These are phyloP conservation scores for Monosporascus ibericus DNA, from an alignment of 2,329 filamentous ascomycete species.

Conservation along the genomic window DNA sequence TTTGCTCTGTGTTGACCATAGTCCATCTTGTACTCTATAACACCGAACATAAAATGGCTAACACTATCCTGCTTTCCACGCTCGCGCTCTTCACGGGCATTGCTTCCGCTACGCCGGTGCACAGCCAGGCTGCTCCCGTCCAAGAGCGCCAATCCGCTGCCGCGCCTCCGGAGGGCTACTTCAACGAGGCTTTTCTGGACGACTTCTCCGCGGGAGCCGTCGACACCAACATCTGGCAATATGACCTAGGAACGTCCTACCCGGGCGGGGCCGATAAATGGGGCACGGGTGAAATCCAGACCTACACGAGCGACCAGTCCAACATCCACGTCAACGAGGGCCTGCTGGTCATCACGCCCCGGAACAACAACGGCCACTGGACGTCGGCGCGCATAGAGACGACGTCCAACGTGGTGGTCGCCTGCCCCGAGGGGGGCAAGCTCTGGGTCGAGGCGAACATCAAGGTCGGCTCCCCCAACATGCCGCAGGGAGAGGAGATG, in stretches of 20 bases:
- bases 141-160: not conserved
- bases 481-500: slow-evolving; percentile 17
- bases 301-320: slow-evolving; percentile 32
- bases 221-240: slow-evolving; percentile 34
- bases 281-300: slow-evolving; percentile 44
- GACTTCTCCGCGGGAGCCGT: slow-evolving; percentile 29
- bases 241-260: slow-evolving; percentile 39
- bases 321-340: slow-evolving; percentile 36
- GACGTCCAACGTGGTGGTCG: slow-evolving; percentile 26
- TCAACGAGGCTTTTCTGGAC: slow-evolving; percentile 12
- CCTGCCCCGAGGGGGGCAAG: slow-evolving; percentile 24
- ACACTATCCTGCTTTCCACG: not conserved
- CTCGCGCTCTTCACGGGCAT: not conserved
- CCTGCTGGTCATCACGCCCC: slow-evolving; percentile 32
- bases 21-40: not conserved
- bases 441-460: slow-evolving; percentile 34
- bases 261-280: slow-evolving; percentile 38
- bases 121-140: not conserved
- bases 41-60: not conserved
- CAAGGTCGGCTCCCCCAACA: slow-evolving; percentile 26
- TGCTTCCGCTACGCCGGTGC: not conserved
- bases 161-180: not conserved
- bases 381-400: slow-evolving; percentile 41
- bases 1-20: not conserved
- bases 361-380: slow-evolving; percentile 27